Evolutionary conservation across 2,329 filamentous ascomycete genomes (phyloP).

Genomic region (Sporothrix globosa): DNA sequence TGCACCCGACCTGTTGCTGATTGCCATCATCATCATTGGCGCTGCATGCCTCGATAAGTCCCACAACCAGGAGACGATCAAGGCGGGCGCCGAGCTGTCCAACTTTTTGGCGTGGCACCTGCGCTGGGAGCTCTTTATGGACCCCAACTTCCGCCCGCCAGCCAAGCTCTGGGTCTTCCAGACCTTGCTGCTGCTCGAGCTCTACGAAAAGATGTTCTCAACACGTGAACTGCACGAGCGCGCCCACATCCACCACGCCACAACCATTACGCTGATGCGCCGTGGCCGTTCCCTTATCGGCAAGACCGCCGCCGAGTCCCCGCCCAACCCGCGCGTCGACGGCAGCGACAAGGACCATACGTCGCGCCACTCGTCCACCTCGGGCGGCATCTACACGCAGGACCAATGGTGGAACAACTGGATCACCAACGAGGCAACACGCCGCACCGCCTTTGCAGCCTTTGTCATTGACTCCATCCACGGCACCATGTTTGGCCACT

Average conservation of each 20-base stretch:
- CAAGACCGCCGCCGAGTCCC: conserved; percentile 80
- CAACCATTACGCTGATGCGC: conserved; percentile 92
- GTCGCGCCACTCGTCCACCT: conserved; percentile 64
- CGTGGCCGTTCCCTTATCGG: conserved; percentile 89
- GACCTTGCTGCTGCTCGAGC: conserved; percentile 80
- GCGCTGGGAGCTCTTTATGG: conserved; percentile 95
- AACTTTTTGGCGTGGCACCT: conserved; percentile 91
- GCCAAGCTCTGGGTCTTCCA: conserved; percentile 98
- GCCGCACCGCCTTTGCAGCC: conserved; percentile 86
- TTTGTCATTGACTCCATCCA: conserved; percentile 96
- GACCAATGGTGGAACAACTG: conserved; percentile 96
- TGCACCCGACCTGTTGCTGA: conserved; percentile 79
- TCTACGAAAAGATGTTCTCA: conserved; percentile 98
- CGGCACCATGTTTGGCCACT: conserved; percentile 97
- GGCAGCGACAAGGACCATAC: conserved; percentile 62
- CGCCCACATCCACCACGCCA: conserved; percentile 95
- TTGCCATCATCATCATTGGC: conserved; percentile 90
- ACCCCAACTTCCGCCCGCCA: conserved; percentile 83
- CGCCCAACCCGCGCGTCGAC: conserved; percentile 71
- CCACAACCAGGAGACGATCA: conserved; percentile 72
- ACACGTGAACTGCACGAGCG: conserved; percentile 89
- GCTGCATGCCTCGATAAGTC: conserved; percentile 85
- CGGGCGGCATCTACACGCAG: conserved; percentile 66
- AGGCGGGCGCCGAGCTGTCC: conserved; percentile 78
- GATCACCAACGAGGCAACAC: conserved; percentile 91